phyloP scores from a whole-genome alignment of 805 yeast species.

The Schwanniomyces pseudopolymorphus region DNA sequence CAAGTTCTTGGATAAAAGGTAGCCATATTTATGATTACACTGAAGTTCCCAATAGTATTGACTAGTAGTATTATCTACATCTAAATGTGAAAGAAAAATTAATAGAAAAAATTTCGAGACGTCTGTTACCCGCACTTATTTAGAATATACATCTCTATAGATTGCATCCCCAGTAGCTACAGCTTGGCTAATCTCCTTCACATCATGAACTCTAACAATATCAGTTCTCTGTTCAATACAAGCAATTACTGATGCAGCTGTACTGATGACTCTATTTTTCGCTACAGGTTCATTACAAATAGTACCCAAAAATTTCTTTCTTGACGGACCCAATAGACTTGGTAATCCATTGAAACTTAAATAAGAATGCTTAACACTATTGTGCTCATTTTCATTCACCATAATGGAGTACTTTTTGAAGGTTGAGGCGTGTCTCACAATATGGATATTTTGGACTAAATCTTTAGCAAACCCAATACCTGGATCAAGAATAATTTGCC shows the following conservation, averaged over 20 bases:
- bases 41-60: neutral
- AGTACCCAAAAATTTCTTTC: constrained; percentile 83
- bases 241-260: constrained; percentile 72
- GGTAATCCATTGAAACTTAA: constrained; percentile 56
- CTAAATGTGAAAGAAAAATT: neutral
- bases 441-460: constrained; percentile 62
- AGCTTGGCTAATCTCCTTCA: constrained; percentile 47
- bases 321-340: constrained; percentile 79
- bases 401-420: constrained; percentile 48
- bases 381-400: constrained; percentile 14
- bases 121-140: constrained; percentile 6
- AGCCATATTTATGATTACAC: constrained; percentile 25
- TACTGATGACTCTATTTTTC: constrained; percentile 66
- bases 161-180: constrained; percentile 71
- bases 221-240: constrained; percentile 73
- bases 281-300: constrained; percentile 60
- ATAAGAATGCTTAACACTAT: constrained; percentile 20
- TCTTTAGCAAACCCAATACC: constrained; percentile 96
- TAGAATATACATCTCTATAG: constrained; percentile 36
- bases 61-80: neutral
- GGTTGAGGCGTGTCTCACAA: constrained; percentile 53
- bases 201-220: constrained; percentile 88
- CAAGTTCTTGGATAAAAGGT: constrained; percentile 69
- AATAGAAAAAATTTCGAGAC: neutral
- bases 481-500: constrained; percentile 93